phyloP scores from a whole-genome alignment of 495 filamentous ascomycete species.

The Lophiotrema nucula region DNA sequence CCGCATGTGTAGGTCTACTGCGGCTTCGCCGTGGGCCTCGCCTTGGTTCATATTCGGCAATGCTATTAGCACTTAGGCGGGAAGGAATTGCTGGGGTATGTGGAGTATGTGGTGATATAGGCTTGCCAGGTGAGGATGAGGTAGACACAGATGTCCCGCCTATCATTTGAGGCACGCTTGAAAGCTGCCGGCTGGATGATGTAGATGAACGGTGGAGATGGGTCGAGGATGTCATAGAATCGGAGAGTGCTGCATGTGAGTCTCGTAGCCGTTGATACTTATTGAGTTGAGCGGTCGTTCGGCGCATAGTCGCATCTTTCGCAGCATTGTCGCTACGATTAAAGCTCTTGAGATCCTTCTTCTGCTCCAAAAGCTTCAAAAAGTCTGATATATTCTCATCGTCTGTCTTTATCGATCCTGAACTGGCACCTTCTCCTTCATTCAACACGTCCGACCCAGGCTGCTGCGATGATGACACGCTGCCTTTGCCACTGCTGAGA shows the following conservation, averaged over 20 bases:
- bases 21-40: slow-evolving; percentile 30
- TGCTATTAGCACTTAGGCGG: slow-evolving; percentile 82
- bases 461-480: slow-evolving; percentile 78
- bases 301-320: slow-evolving; percentile 57
- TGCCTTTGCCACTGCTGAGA: slow-evolving; percentile 81
- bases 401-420: slow-evolving; percentile 76
- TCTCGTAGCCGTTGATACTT: slow-evolving; percentile 84
- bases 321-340: slow-evolving; percentile 52
- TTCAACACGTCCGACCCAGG: slow-evolving; percentile 81
- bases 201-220: slow-evolving; percentile 77
- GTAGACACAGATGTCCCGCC: slow-evolving; percentile 77
- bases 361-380: slow-evolving; percentile 76
- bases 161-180: slow-evolving; percentile 80
- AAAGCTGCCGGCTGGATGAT: slow-evolving; percentile 80
- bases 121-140: slow-evolving; percentile 86
- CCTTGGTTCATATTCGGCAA: slow-evolving; percentile 66
- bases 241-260: slow-evolving; percentile 78
- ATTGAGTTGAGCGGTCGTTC: slow-evolving; percentile 66
- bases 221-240: slow-evolving; percentile 83
- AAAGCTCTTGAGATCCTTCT: slow-evolving; percentile 75
- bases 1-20: slow-evolving; percentile 25
- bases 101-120: slow-evolving; percentile 88
- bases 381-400: slow-evolving; percentile 94
- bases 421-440: slow-evolving; percentile 66
- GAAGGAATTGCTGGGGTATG: slow-evolving; percentile 92